phyloP scores from a whole-genome alignment of 441 rosid species.

The Monsonia emarginata region DNA sequence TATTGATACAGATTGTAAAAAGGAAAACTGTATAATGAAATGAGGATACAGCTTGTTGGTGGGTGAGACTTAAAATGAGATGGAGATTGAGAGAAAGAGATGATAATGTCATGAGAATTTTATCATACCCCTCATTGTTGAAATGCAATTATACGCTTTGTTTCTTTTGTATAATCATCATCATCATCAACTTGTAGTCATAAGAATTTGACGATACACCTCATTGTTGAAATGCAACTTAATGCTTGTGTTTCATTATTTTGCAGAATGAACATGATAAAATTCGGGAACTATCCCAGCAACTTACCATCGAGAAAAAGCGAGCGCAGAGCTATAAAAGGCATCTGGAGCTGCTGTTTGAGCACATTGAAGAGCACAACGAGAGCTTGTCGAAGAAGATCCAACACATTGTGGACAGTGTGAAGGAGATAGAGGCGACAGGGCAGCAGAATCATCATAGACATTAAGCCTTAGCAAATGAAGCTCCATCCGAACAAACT shows the following conservation, averaged over 20 bases:
- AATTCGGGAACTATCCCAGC: constrained; percentile 80
- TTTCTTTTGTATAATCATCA: neutral
- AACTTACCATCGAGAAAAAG: constrained; percentile 77
- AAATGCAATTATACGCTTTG: no score
- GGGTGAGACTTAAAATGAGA: no score
- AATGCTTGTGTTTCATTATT: neutral
- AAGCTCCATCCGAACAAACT: neutral
- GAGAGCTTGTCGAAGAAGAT: constrained; percentile 71
- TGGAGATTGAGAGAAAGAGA: no score
- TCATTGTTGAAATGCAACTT: neutral
- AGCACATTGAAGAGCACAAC: constrained; percentile 81
- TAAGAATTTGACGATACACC: neutral
- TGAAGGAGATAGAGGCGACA: constrained; percentile 56
- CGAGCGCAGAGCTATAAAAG: constrained; percentile 77
- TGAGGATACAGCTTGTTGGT: no score
- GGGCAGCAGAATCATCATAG: constrained; percentile 36
- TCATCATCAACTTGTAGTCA: neutral
- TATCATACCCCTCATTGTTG: no score
- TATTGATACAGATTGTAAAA: no score
- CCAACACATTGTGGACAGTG: constrained; percentile 61
- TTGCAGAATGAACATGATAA: constrained; percentile 76
- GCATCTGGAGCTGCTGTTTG: constrained; percentile 76
- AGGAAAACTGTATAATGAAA: no score
- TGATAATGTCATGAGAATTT: no score
- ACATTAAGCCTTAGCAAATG: constrained; percentile 22